Evolutionary conservation across 352 stramenopile genomes (phyloP).

Genomic region (Pelagophyceae sp.): DNA sequence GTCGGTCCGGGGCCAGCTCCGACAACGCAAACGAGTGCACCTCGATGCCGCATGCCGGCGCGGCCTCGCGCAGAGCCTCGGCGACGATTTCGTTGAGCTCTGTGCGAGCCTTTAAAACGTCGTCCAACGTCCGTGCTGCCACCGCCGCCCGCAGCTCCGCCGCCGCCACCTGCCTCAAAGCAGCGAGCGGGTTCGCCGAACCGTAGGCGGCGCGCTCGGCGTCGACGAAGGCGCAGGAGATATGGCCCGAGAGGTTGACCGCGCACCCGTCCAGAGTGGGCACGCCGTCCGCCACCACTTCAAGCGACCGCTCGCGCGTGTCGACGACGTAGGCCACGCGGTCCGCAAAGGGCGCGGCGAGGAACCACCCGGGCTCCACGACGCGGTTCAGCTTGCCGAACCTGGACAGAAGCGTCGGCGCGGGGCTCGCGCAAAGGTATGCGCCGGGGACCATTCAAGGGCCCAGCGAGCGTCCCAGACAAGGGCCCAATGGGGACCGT

Average conservation of each 20-base stretch:
- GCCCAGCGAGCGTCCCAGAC: too few relatives aligned
- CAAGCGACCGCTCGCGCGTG: slow-evolving; percentile 50
- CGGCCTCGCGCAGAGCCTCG: background rate
- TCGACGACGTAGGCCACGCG: slow-evolving; percentile 59
- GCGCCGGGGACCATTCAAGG: too few relatives aligned
- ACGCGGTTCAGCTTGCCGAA: slow-evolving; percentile 54
- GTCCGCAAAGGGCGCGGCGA: slow-evolving; percentile 54
- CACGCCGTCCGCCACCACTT: slow-evolving; percentile 48
- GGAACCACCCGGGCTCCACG: slow-evolving; percentile 53
- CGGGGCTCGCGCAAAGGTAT: too few relatives aligned
- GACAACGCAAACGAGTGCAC: slow-evolving; percentile 1
- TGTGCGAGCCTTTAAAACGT: background rate
- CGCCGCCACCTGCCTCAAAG: slow-evolving; percentile 48
- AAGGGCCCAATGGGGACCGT: too few relatives aligned
- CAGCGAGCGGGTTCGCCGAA: slow-evolving; percentile 55
- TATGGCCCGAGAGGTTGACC: slow-evolving; percentile 54
- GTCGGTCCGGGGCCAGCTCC: slow-evolving; percentile 10
- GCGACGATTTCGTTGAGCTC: slow-evolving; percentile 4
- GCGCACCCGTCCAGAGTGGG: slow-evolving; percentile 58
- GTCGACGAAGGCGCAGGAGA: slow-evolving; percentile 57
- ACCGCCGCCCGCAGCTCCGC: background rate
- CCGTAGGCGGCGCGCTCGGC: slow-evolving; percentile 55
- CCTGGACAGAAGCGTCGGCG: too few relatives aligned
- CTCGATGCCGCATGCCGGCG: slow-evolving; percentile 6
- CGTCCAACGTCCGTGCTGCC: background rate